Evolutionary conservation across 176 grass and related monocot species (phyloP), one percentile per base, ranked within the genome.

Genomic region (Rhynchospora pubera): DNA sequence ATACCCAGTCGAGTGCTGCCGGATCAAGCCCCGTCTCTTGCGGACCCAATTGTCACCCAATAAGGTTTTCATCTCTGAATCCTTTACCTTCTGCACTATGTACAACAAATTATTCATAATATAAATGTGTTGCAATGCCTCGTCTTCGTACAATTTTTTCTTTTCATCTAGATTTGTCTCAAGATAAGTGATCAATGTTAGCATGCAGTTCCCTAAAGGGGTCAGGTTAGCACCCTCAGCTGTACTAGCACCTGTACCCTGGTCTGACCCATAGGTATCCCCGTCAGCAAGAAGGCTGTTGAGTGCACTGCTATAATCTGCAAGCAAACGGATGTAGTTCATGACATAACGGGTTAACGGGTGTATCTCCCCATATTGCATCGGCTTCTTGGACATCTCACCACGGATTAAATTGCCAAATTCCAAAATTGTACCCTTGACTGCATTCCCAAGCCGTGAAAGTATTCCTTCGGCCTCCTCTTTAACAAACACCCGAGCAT

Each of bases 71-170:
- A 99, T 85, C 62, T 95, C 92, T 56, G 96, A 95, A 85, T 93
- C 92, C 46, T 91, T 99, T 57, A 95, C 91, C 80, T 95, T 93
- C 82, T 95, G 91, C 43, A 99, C 91, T 66, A 99, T 90, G 59
- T 99, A 99, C 79, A 87, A 57, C 39, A 93, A 79, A 70, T 99
- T 99, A 87, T 99, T 99, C 96, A 99, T 99, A 80, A 99, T 84
- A 30, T 93, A 99, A 67, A 99, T 91, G 67, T 93, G 91, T 84
- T 93, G 92, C 77, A 99, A 84, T 2, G 85, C 96, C 43, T 87
- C 92, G 53, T 95, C 96, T 30, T 93, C 93, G 57, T 95, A 95
- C 48, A 95, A 80, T 84, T 88, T 95, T 0, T 89, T 82, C 72
- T 95, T 99, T 70, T 93, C 93, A 72, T 93, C 89, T 63, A 99